Percentiles rank a stretch among this genome's conserved stretches.
Conservation (phyloP, 768 basidiomycete species). For the Mycena leptocephala region DNA sequence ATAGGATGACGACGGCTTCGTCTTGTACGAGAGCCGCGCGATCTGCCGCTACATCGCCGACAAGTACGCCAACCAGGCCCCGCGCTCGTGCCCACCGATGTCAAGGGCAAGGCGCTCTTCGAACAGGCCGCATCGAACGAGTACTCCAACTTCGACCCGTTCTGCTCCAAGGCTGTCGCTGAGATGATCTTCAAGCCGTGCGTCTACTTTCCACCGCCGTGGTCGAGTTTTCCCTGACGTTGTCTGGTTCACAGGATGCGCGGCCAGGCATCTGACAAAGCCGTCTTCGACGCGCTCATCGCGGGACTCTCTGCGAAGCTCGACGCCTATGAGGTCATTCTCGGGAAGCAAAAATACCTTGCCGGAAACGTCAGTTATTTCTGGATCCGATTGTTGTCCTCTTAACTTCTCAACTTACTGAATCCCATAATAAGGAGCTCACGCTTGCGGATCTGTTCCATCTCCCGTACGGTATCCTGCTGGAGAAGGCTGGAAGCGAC, state of each 20-base stretch:
- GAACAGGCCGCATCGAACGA: constrained; percentile 32
- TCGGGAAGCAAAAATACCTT: constrained; percentile 68
- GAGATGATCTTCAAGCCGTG: constrained; percentile 33
- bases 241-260: not conserved
- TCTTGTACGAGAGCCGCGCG: constrained; percentile 64
- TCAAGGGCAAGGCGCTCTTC: constrained; percentile 46
- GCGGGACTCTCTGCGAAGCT: constrained; percentile 56
- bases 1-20: constrained; percentile 62
- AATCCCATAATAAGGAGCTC: constrained; percentile 47
- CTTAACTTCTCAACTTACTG: not conserved
- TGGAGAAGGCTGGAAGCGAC: constrained; percentile 43
- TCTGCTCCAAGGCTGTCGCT: not conserved
- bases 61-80: constrained; percentile 59
- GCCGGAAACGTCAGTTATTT: constrained; percentile 66
- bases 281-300: constrained; percentile 43
- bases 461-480: constrained; percentile 54
- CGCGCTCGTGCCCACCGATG: constrained; percentile 54
- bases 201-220: not conserved
- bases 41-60: constrained; percentile 62
- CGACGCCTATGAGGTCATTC: constrained; percentile 68
- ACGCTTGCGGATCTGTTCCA: constrained; percentile 65
- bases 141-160: constrained; percentile 16
- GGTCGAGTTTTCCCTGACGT: not conserved
- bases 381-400: not conserved
- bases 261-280: constrained; percentile 46